phyloP scores from a whole-genome alignment of 2,329 filamentous ascomycete species.

The Polytolypa hystricis region DNA sequence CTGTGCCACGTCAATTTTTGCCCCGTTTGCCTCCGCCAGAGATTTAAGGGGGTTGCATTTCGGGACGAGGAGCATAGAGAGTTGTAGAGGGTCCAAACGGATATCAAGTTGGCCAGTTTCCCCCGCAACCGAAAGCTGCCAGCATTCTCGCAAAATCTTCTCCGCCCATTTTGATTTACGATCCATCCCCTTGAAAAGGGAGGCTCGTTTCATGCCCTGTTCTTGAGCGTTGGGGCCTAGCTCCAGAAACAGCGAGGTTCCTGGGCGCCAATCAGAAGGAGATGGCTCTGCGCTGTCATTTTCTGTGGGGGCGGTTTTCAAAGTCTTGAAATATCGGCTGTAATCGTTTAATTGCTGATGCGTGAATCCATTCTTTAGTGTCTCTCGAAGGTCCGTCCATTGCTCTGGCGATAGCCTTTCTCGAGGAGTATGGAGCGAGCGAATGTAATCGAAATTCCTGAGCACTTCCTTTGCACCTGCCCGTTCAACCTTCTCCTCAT shows the following conservation, averaged over 20 bases:
- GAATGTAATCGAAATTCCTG: constrained; percentile 20
- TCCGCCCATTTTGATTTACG: constrained; percentile 25
- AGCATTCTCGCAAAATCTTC: constrained; percentile 28
- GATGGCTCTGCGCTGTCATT: constrained; percentile 1
- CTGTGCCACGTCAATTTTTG: constrained; percentile 26
- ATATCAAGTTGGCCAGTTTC: constrained; percentile 30
- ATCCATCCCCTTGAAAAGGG: constrained; percentile 14
- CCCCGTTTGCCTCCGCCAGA: constrained; percentile 23
- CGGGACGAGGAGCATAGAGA: constrained; percentile 24
- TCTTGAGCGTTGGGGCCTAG: constrained; percentile 10
- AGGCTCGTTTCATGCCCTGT: constrained; percentile 14
- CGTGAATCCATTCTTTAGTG: constrained; percentile 25
- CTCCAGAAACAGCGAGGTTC: constrained; percentile 21
- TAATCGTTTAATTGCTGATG: constrained; percentile 23
- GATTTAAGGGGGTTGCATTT: constrained; percentile 27
- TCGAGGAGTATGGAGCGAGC: constrained; percentile 14
- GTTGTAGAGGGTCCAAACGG: constrained; percentile 16
- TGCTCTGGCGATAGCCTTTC: constrained; percentile 18
- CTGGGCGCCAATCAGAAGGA: constrained; percentile 20
- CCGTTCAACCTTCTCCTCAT: constrained; percentile 5
- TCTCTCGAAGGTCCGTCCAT: constrained; percentile 22
- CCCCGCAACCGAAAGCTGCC: constrained; percentile 23
- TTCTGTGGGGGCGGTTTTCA: neutral
- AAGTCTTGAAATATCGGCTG: constrained; percentile 10
- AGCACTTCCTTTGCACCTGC: constrained; percentile 10